Evolutionary conservation across 768 basidiomycete genomes (phyloP).

Genomic region (Hortiboletus flavorubellus): DNA sequence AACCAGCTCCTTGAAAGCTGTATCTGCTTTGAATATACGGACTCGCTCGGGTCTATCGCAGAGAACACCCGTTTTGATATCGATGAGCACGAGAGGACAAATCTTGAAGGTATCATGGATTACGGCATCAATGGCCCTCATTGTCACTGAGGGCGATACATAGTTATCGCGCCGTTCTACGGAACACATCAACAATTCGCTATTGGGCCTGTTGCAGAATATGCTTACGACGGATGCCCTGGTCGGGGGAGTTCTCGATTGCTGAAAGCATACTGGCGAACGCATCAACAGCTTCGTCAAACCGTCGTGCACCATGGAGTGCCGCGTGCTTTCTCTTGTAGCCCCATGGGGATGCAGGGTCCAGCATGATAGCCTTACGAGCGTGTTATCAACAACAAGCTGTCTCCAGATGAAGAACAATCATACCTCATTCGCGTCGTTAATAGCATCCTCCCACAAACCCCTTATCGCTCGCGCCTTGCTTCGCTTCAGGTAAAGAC

Average conservation of each 20-base stretch:
- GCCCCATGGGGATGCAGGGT: slow-evolving; percentile 5
- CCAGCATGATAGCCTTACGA: slow-evolving; percentile 4
- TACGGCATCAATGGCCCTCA: background rate
- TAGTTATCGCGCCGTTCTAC: slow-evolving; percentile 1
- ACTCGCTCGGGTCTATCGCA: slow-evolving; percentile 5
- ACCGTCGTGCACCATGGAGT: slow-evolving; percentile 3
- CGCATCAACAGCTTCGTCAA: slow-evolving; percentile 6
- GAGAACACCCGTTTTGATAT: slow-evolving; percentile 5
- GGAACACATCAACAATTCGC: background rate
- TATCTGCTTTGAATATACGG: slow-evolving; percentile 7
- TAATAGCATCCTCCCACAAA: slow-evolving; percentile 15
- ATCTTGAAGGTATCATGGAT: slow-evolving; percentile 3
- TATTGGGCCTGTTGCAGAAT: background rate
- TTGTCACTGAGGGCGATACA: background rate
- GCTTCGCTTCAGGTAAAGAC: slow-evolving; percentile 15
- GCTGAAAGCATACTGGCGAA: slow-evolving; percentile 4
- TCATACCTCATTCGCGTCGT: slow-evolving; percentile 13
- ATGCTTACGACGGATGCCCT: background rate
- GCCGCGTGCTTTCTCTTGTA: slow-evolving; percentile 6
- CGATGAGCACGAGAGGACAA: slow-evolving; percentile 9
- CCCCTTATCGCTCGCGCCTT: slow-evolving; percentile 4
- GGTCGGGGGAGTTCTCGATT: slow-evolving; percentile 3
- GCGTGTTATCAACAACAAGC: background rate
- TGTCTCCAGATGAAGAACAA: background rate
- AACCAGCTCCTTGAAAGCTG: slow-evolving; percentile 6